phyloP scores from a whole-genome alignment of 2,329 filamentous ascomycete genomes.

The Exophiala sp. region DNA sequence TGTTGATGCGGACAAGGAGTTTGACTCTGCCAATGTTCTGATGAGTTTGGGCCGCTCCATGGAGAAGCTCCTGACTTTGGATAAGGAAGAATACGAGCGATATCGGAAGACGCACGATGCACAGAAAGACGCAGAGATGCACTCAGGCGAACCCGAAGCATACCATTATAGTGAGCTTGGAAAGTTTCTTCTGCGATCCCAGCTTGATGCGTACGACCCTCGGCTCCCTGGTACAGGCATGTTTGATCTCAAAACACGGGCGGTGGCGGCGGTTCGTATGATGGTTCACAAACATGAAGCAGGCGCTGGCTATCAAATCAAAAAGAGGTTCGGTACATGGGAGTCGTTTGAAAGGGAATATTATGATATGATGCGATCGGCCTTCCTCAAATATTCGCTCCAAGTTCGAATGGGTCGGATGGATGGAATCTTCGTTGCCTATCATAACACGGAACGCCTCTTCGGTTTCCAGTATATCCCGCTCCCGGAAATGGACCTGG shows the following conservation, averaged over 20 bases:
- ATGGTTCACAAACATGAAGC: constrained; percentile 64
- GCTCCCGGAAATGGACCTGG: constrained; percentile 78
- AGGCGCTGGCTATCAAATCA: constrained; percentile 82
- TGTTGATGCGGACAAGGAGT: constrained; percentile 93
- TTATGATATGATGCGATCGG: constrained; percentile 90
- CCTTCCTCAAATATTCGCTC: constrained; percentile 92
- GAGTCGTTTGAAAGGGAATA: constrained; percentile 95
- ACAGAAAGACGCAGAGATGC: constrained; percentile 47
- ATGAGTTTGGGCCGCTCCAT: constrained; percentile 92
- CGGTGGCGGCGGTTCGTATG: constrained; percentile 89
- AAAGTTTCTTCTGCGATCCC: constrained; percentile 89
- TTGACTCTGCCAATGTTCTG: constrained; percentile 74
- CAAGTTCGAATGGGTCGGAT: constrained; percentile 96
- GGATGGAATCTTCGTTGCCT: constrained; percentile 97
- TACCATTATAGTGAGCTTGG: constrained; percentile 84
- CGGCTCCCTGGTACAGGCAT: constrained; percentile 84
- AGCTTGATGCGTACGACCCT: constrained; percentile 82
- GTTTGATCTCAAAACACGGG: constrained; percentile 93
- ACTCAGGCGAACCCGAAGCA: constrained; percentile 55
- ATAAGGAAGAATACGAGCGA: constrained; percentile 75
- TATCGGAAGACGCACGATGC: constrained; percentile 67
- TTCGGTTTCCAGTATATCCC: constrained; percentile 97
- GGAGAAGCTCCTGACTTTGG: constrained; percentile 85
- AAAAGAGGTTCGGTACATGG: constrained; percentile 65
- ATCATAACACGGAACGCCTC: constrained; percentile 88